Evolutionary conservation across 768 basidiomycete genomes (phyloP).

Genomic region (Boletus rubroflammeus): DNA sequence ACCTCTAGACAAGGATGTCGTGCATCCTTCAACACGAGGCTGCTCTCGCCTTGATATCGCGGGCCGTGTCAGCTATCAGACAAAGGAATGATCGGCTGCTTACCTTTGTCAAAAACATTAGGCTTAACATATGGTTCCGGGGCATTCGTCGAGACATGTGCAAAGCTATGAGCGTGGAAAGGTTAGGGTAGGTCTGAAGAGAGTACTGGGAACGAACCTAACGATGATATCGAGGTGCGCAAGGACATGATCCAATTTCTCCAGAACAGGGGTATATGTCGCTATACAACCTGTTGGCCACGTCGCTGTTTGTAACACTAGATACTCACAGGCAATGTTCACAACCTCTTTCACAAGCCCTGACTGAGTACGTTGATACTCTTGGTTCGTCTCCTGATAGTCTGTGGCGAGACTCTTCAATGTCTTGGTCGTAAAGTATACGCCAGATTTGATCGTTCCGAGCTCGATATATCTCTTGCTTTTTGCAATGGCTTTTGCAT

Average conservation of each 20-base stretch:
- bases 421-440: conserved; percentile 79
- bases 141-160: conserved; percentile 85
- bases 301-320: not conserved
- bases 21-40: conserved; percentile 77
- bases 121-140: conserved; percentile 90
- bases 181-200: not conserved
- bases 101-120: conserved; percentile 71
- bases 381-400: conserved; percentile 60
- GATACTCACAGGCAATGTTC: conserved; percentile 74
- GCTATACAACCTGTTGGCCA: conserved; percentile 43
- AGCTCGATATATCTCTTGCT: conserved; percentile 78
- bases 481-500: conserved; percentile 64
- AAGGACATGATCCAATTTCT: conserved; percentile 75
- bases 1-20: conserved; percentile 96
- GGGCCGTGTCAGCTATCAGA: not conserved
- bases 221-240: conserved; percentile 91
- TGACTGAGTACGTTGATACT: conserved; percentile 74
- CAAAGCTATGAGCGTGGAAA: conserved; percentile 54
- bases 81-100: not conserved
- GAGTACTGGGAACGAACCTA: conserved; percentile 48
- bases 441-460: conserved; percentile 78
- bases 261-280: conserved; percentile 87
- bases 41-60: conserved; percentile 60
- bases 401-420: conserved; percentile 72
- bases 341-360: conserved; percentile 90